Conservation (phyloP, 768 basidiomycete genomes). For the Heimioporus sp. region DNA sequence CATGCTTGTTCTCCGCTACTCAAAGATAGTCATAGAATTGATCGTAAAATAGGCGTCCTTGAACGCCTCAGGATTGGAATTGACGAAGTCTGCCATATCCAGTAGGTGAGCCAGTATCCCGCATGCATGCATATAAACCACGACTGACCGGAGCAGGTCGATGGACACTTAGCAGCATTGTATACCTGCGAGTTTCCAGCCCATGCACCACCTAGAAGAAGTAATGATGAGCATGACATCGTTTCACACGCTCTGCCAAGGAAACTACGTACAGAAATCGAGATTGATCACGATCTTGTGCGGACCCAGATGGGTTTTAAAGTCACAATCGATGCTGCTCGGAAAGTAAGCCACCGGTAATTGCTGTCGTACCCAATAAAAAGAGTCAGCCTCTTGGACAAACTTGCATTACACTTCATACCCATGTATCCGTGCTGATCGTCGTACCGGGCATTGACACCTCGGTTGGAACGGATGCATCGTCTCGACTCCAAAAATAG, state of each 20-base stretch:
- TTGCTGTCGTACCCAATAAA: constrained; percentile 38
- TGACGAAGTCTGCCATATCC: constrained; percentile 30
- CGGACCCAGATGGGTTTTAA: constrained; percentile 49
- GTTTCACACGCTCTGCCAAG: background rate
- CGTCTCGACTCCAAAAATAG: constrained; percentile 39
- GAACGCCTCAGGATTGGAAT: constrained; percentile 39
- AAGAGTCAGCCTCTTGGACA: background rate
- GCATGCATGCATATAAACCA: background rate
- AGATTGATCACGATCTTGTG: constrained; percentile 67
- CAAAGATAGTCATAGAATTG: constrained; percentile 36
- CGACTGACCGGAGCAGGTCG: constrained; percentile 25
- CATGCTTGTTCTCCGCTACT: constrained; percentile 10
- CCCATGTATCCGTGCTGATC: constrained; percentile 25
- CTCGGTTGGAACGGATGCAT: constrained; percentile 30
- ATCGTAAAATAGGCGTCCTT: constrained; percentile 41
- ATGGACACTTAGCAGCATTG: constrained; percentile 22
- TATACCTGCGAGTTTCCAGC: constrained; percentile 23
- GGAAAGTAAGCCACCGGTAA: constrained; percentile 63
- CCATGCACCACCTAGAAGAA: constrained; percentile 24
- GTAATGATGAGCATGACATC: background rate
- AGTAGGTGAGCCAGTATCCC: background rate
- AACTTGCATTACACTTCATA: background rate
- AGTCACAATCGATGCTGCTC: constrained; percentile 49
- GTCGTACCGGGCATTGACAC: constrained; percentile 22
- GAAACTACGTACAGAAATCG: constrained; percentile 24